Conservation (phyloP, 441 rosid genomes). For the Gossypium laxum region DNA sequence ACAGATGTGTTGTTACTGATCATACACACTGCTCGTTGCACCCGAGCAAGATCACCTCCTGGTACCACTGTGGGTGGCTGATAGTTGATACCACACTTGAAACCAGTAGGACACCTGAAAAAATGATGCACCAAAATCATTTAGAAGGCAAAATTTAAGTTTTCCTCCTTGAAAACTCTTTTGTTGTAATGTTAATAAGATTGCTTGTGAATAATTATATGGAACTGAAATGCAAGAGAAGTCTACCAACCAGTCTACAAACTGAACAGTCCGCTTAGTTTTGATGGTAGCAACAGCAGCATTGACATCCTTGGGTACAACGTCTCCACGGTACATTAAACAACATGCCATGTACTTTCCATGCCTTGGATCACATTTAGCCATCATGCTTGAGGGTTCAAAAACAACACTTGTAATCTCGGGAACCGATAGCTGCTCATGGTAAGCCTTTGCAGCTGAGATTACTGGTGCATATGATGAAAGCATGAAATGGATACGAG, state of each 20-base stretch:
- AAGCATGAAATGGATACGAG: constrained; percentile 79
- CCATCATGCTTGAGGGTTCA: constrained; percentile 77
- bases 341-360: constrained; percentile 83
- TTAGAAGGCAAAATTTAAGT: not conserved
- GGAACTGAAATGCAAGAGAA: not conserved
- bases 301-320: constrained; percentile 75
- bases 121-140: not conserved
- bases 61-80: constrained; percentile 87
- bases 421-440: constrained; percentile 67
- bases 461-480: constrained; percentile 79
- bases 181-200: not conserved
- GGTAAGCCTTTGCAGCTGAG: constrained; percentile 70
- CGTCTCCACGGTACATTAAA: constrained; percentile 76
- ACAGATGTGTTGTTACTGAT: constrained; percentile 83
- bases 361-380: constrained; percentile 75
- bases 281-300: constrained; percentile 64
- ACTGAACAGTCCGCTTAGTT: constrained; percentile 65
- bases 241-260: constrained; percentile 66
- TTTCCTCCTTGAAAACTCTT: not conserved
- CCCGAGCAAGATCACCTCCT: constrained; percentile 66
- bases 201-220: not conserved
- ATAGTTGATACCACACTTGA: constrained; percentile 80
- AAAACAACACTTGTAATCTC: constrained; percentile 69
- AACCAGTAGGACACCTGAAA: constrained; percentile 78
- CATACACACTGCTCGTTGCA: constrained; percentile 83